A percentile compares a stretch with the other conserved stretches of the same genome.
Evolutionary conservation across 2,329 filamentous ascomycete species (phyloP).

Genomic region (Talaromyces amestolkiae): DNA sequence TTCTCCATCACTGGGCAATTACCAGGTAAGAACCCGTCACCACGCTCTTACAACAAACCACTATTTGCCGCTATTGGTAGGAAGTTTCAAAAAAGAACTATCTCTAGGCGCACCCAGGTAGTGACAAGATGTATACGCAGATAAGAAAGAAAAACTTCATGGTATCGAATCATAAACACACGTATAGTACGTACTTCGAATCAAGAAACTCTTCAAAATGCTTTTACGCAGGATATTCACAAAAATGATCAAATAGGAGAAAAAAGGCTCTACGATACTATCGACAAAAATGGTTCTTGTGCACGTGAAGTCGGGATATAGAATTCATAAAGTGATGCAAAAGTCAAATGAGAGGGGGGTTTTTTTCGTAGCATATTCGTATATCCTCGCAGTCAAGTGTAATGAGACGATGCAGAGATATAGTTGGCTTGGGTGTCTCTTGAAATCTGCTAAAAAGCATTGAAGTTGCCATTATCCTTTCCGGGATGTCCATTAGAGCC

Average conservation of each 20-base stretch:
- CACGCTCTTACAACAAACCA: too few species aligned
- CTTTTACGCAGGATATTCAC: slow-evolving; percentile 1
- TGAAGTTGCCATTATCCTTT: neutral
- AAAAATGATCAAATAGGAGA: neutral
- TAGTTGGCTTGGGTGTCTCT: neutral
- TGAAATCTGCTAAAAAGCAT: neutral
- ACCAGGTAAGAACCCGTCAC: too few species aligned
- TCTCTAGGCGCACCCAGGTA: too few species aligned
- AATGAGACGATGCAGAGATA: neutral
- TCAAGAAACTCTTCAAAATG: neutral
- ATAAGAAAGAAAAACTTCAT: neutral
- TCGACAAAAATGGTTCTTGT: neutral
- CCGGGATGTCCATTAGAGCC: slow-evolving; percentile 5
- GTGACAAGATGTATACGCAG: neutral
- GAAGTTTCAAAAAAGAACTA: neutral
- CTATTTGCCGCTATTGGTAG: neutral
- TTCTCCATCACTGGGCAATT: too few species aligned
- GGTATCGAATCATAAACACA: slow-evolving; percentile 2
- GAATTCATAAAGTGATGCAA: neutral
- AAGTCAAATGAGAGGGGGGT: too few species aligned
- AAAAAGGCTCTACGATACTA: neutral
- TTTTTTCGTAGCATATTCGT: neutral
- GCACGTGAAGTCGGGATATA: neutral
- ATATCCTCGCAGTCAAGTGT: neutral
- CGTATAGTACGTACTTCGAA: slow-evolving; percentile 1